These are phyloP conservation scores for Aegilops tauschii DNA, from an alignment of 176 grass and related monocot genomes.

Conservation along the genomic window DNA sequence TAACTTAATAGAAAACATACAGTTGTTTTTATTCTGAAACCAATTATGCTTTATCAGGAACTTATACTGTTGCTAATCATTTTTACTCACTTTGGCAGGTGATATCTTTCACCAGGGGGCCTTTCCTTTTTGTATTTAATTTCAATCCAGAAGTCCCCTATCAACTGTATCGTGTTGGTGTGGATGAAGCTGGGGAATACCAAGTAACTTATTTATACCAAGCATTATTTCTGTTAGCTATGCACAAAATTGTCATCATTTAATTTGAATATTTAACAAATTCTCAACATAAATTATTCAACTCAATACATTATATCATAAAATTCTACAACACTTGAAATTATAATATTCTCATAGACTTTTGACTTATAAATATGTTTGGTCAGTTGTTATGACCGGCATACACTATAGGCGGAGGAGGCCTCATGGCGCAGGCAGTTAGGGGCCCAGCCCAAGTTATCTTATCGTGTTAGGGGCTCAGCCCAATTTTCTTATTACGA, in stretches of 20 bases:
- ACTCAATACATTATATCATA: not conserved
- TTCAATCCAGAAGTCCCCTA: slow-evolving; percentile 71
- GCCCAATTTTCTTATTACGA: too few relatives aligned
- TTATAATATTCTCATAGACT: not conserved
- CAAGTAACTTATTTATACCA: slow-evolving; percentile 39
- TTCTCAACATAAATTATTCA: not conserved
- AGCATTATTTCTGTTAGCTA: not conserved
- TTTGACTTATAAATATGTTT: not conserved
- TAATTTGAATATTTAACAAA: not conserved
- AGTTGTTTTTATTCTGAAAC: not conserved
- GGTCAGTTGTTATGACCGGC: too few relatives aligned
- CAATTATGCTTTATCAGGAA: not conserved
- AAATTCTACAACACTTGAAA: not conserved
- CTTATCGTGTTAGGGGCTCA: too few relatives aligned
- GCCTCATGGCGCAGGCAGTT: too few relatives aligned
- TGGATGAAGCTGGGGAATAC: slow-evolving; percentile 95
- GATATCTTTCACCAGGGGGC: slow-evolving; percentile 74
- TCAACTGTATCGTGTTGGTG: slow-evolving; percentile 64
- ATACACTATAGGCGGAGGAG: too few relatives aligned
- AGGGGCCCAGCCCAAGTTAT: too few relatives aligned
- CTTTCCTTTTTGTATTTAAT: slow-evolving; percentile 82
- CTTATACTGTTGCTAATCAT: not conserved
- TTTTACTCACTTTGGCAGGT: slow-evolving; percentile 42
- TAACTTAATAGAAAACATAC: not conserved
- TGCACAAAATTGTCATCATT: slow-evolving; percentile 4